Percentiles rank a stretch among this genome's conserved stretches.
phyloP scores from a whole-genome alignment of 495 filamentous ascomycete genomes.

The Penicillium verhagenii region DNA sequence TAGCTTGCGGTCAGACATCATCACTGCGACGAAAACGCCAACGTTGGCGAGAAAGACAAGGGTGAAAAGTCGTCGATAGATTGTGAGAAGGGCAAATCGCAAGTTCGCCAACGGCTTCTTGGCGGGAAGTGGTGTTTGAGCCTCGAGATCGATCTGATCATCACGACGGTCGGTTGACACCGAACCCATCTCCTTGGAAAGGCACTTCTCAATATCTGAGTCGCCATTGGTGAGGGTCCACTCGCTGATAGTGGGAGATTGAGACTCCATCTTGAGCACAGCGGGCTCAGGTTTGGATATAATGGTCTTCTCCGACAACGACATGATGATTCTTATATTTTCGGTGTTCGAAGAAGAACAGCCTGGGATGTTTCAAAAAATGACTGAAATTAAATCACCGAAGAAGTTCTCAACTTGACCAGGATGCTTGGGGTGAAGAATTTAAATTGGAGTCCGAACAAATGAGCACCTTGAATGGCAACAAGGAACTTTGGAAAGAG shows the following conservation, averaged over 20 bases:
- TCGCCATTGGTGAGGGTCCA: conserved; percentile 27
- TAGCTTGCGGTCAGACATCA: conserved; percentile 33
- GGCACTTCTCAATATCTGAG: conserved; percentile 19
- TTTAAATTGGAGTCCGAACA: neutral
- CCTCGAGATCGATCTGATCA: conserved; percentile 36
- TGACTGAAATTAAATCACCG: conserved; percentile 12
- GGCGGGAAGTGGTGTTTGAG: conserved; percentile 34
- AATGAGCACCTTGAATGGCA: neutral
- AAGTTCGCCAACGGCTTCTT: conserved; percentile 23
- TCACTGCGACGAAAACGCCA: conserved; percentile 46
- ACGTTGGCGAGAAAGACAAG: conserved; percentile 54
- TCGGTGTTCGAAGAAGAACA: neutral
- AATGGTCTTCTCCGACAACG: conserved; percentile 23
- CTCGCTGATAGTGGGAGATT: neutral
- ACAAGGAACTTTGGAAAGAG: neutral
- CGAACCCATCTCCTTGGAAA: conserved; percentile 28
- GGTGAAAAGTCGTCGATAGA: conserved; percentile 55
- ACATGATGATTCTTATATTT: conserved; percentile 26
- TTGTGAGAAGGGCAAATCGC: conserved; percentile 41
- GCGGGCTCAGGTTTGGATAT: conserved; percentile 26
- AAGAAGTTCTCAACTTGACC: conserved; percentile 18
- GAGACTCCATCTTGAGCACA: conserved; percentile 8
- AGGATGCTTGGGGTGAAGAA: neutral
- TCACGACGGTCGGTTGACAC: neutral
- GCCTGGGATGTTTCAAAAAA: conserved; percentile 19